Evolutionary conservation across 768 basidiomycete species (phyloP).

Genomic region (Leucogyrophana mollusca): DNA sequence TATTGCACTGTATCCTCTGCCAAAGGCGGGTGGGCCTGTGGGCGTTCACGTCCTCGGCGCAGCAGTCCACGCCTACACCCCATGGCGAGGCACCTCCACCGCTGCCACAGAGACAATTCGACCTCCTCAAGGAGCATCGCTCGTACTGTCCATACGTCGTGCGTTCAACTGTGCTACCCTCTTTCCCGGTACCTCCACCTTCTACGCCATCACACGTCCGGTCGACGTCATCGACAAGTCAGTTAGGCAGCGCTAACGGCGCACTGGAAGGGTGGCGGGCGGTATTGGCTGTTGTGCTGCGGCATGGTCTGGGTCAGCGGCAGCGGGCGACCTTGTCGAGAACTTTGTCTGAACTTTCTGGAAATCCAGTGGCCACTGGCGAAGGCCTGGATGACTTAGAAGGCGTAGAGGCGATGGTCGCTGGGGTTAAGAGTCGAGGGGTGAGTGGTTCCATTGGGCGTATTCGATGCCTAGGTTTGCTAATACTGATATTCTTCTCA

Average conservation of each 20-base stretch:
- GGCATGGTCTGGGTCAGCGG: constrained; percentile 64
- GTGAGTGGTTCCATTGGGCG: constrained; percentile 40
- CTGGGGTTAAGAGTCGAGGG: constrained; percentile 71
- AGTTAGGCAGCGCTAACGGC: constrained; percentile 3
- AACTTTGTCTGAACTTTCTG: constrained; percentile 15
- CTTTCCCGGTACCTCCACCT: constrained; percentile 36
- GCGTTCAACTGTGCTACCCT: constrained; percentile 63
- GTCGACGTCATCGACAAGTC: constrained; percentile 14
- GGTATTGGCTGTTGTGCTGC: constrained; percentile 63
- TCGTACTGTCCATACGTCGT: constrained; percentile 86
- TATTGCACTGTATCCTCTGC: constrained; percentile 68
- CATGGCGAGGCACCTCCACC: constrained; percentile 18
- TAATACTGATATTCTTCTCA: constrained; percentile 23
- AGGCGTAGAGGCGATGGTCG: constrained; percentile 72
- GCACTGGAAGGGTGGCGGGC: constrained; percentile 79
- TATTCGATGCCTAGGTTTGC: constrained; percentile 9
- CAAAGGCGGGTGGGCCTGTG: constrained; percentile 80
- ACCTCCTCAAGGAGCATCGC: constrained; percentile 78
- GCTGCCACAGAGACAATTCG: constrained; percentile 52
- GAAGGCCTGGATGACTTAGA: constrained; percentile 39
- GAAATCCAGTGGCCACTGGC: constrained; percentile 18
- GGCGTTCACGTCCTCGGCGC: constrained; percentile 51
- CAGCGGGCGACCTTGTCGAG: constrained; percentile 39
- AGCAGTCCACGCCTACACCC: constrained; percentile 6
- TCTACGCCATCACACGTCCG: constrained; percentile 21